These are phyloP conservation scores for Populus nigra DNA, from an alignment of 345 rosid species.

Conservation along the genomic window DNA sequence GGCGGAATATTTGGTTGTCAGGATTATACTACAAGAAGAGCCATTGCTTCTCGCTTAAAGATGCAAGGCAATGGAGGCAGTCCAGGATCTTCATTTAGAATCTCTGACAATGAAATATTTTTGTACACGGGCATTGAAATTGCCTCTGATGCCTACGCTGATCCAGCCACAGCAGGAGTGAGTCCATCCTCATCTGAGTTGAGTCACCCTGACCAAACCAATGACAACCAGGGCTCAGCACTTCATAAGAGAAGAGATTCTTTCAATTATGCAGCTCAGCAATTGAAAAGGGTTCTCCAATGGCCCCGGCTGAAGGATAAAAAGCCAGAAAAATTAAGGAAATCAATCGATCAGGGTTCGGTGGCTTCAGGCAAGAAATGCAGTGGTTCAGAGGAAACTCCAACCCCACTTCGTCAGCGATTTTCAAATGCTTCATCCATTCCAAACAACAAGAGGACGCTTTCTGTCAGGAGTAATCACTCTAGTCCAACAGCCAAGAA, in stretches of 20 bases:
- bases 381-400: slow-evolving; percentile 37
- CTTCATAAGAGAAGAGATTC: slow-evolving; percentile 41
- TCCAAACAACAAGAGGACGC: slow-evolving; percentile 60
- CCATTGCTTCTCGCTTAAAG: slow-evolving; percentile 65
- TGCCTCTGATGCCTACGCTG: slow-evolving; percentile 40
- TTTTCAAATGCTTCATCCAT: slow-evolving; percentile 49
- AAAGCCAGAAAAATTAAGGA: slow-evolving; percentile 22
- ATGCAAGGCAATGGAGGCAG: slow-evolving; percentile 61
- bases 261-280: slow-evolving; percentile 50
- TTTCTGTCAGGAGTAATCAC: slow-evolving; percentile 72
- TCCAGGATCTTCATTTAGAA: slow-evolving; percentile 75
- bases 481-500: slow-evolving; percentile 79
- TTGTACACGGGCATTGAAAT: slow-evolving; percentile 53
- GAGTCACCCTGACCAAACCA: slow-evolving; percentile 37
- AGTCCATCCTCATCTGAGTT: slow-evolving; percentile 51
- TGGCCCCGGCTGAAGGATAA: slow-evolving; percentile 61
- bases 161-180: slow-evolving; percentile 37
- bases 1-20: slow-evolving; percentile 63
- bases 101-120: slow-evolving; percentile 70
- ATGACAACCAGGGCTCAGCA: slow-evolving; percentile 39
- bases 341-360: slow-evolving; percentile 21
- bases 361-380: slow-evolving; percentile 29
- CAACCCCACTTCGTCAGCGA: slow-evolving; percentile 66
- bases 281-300: slow-evolving; percentile 53
- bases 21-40: slow-evolving; percentile 54